phyloP scores from a whole-genome alignment of 2,329 filamentous ascomycete species.

The Aureobasidium uvarum region DNA sequence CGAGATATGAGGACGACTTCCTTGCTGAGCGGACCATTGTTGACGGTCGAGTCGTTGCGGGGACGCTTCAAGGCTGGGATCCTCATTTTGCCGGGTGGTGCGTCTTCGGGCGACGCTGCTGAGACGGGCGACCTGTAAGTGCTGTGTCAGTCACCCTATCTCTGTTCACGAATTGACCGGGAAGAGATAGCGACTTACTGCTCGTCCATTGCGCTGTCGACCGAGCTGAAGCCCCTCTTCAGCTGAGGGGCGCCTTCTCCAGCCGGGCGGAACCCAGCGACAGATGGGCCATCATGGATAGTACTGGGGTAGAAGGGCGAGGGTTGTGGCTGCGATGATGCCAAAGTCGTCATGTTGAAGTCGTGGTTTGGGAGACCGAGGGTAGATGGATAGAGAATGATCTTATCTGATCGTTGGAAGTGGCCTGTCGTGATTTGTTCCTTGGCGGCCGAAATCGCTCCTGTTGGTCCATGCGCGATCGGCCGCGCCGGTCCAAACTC shows the following conservation, averaged over 20 bases:
- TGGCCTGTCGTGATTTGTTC: slow-evolving; percentile 7
- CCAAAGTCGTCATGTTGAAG: slow-evolving; percentile 9
- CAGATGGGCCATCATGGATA: not conserved
- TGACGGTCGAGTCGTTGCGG: slow-evolving; percentile 1
- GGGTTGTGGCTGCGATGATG: not conserved
- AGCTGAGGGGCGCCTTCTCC: not conserved
- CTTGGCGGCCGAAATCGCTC: slow-evolving; percentile 19
- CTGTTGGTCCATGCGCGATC: not conserved
- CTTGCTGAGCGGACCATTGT: slow-evolving; percentile 24
- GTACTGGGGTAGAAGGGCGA: not conserved
- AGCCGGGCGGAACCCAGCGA: not conserved
- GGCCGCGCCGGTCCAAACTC: not conserved
- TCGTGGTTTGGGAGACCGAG: slow-evolving; percentile 1
- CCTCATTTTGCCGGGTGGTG: slow-evolving; percentile 17
- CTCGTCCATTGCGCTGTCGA: not conserved
- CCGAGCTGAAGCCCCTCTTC: slow-evolving; percentile 8
- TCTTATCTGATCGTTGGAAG: slow-evolving; percentile 27
- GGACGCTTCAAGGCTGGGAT: slow-evolving; percentile 21
- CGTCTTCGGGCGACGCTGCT: slow-evolving; percentile 7
- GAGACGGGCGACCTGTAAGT: slow-evolving; percentile 1
- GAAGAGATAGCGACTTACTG: slow-evolving; percentile 4
- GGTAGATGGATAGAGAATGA: slow-evolving; percentile 10
- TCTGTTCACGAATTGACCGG: not conserved
- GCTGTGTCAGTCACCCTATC: not conserved
- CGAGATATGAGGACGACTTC: slow-evolving; percentile 42